Conservation (phyloP, 2,329 filamentous ascomycete genomes). For the Claviceps lovelessii region DNA sequence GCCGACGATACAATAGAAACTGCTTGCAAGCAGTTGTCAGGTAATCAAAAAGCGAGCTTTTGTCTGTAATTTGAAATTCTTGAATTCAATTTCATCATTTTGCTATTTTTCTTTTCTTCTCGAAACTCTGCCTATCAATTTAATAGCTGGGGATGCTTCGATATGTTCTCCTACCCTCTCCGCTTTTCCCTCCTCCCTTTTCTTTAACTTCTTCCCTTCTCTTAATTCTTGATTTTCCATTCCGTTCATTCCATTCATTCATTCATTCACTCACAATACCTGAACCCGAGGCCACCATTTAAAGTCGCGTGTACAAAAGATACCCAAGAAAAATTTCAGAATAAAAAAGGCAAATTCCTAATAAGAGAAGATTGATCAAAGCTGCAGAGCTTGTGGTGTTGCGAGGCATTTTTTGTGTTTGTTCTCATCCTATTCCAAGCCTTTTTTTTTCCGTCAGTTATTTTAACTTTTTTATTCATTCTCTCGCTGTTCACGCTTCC, state of each 20-base stretch:
- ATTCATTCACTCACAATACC: constrained; percentile 3
- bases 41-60: not conserved
- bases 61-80: not conserved
- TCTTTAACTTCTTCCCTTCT: not conserved
- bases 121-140: no score
- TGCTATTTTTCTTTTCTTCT: not conserved
- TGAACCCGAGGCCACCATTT: constrained; percentile 1
- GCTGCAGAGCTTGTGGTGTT: constrained; percentile 6
- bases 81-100: not conserved
- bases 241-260: not conserved
- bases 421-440: not conserved
- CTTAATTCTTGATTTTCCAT: not conserved
- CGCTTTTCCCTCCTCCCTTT: not conserved
- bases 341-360: not conserved
- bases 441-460: not conserved
- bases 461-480: not conserved
- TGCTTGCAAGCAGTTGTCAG: not conserved
- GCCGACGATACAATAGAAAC: not conserved
- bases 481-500: no score
- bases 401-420: constrained; percentile 1
- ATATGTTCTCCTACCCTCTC: not conserved
- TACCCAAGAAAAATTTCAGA: constrained; percentile 6
- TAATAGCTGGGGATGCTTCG: not conserved
- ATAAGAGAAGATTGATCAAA: constrained; percentile 1
- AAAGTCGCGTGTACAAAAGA: constrained; percentile 4